Percentiles rank a stretch among this genome's conserved stretches.
Evolutionary conservation across 73 alveolate genomes (phyloP).

Genomic region (Tetrahymena malaccensis): DNA sequence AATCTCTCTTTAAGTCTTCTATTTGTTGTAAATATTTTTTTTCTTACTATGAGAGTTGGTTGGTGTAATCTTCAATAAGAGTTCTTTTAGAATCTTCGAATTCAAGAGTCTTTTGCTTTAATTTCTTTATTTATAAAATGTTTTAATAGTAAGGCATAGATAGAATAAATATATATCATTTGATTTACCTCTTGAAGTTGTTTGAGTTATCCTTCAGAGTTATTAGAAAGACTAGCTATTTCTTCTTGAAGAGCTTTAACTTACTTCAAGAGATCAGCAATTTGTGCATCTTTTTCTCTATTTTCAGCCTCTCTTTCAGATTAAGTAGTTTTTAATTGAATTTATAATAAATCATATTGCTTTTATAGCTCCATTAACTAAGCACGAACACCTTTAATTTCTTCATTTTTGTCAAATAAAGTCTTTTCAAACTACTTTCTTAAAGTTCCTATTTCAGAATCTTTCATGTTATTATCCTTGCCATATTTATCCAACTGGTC

Average conservation of each 20-base stretch:
- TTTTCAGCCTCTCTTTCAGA: constrained; percentile 34
- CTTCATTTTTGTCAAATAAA: constrained; percentile 9
- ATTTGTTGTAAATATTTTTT: background rate
- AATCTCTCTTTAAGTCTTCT: constrained; percentile 16
- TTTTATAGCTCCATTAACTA: constrained; percentile 12
- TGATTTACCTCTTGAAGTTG: background rate
- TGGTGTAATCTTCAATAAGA: background rate
- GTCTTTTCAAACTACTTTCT: constrained; percentile 1
- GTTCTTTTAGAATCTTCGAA: background rate
- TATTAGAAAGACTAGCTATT: constrained; percentile 1
- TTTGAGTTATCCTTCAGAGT: constrained; percentile 6
- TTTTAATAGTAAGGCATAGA: too few relatives aligned
- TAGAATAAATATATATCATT: background rate
- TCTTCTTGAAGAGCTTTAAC: constrained; percentile 4
- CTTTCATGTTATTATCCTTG: background rate
- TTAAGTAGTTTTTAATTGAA: constrained; percentile 25
- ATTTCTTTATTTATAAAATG: background rate
- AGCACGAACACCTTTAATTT: constrained; percentile 26
- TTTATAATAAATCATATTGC: constrained; percentile 7
- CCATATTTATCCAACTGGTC: background rate
- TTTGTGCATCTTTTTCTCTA: constrained; percentile 24
- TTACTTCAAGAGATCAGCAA: constrained; percentile 4
- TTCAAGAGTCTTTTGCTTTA: background rate
- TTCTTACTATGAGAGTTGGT: constrained; percentile 21
- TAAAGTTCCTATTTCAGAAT: background rate